Evolutionary conservation across 192 early-diverging fungal genomes (phyloP).

Genomic region (Coemansia sp.): DNA sequence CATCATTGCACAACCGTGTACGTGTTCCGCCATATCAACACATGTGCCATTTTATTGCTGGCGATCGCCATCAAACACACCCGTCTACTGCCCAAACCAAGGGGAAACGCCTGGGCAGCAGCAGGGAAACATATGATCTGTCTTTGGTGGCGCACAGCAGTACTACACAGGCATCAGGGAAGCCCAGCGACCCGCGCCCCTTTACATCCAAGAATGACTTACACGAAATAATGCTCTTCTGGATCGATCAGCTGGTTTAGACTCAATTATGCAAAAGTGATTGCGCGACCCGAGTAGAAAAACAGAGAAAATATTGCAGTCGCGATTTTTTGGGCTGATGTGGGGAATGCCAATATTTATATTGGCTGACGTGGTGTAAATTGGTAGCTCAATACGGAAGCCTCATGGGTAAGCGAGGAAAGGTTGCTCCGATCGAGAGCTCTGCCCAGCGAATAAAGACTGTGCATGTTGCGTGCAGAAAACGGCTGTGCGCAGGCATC

Average conservation of each 20-base stretch:
- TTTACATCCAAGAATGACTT: neutral
- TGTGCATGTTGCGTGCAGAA: neutral
- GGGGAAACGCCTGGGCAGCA: neutral
- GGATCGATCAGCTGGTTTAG: slow-evolving; percentile 1
- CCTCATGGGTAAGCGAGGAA: neutral
- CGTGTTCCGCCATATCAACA: neutral
- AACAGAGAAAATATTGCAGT: neutral
- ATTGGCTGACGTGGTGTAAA: neutral
- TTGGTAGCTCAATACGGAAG: too few species aligned
- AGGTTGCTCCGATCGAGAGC: neutral
- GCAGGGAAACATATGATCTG: neutral
- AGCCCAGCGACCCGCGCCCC: neutral
- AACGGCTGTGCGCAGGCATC: neutral
- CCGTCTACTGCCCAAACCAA: neutral
- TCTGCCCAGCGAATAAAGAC: neutral
- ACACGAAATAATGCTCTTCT: neutral
- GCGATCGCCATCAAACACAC: neutral
- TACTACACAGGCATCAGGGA: neutral
- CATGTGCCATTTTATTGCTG: neutral
- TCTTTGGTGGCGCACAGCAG: neutral
- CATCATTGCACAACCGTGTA: neutral
- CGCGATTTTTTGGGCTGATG: neutral
- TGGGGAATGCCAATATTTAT: neutral
- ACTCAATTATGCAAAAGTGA: neutral
- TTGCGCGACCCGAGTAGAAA: neutral